Conservation (phyloP, 331 rosid genomes). For the Pyracantha coccinea region DNA sequence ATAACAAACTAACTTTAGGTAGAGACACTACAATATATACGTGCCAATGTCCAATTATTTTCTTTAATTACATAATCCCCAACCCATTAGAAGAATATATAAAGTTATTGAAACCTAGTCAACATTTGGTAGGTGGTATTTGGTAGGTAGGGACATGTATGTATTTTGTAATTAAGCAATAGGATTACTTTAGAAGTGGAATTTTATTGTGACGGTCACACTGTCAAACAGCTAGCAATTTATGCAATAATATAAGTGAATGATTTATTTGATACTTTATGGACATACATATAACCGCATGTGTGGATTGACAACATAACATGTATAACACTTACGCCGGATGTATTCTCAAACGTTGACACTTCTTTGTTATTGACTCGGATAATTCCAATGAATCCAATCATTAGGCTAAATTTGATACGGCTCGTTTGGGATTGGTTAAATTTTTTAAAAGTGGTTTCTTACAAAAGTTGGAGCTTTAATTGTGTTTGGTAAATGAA, state of each 20-base stretch:
- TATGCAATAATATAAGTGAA: background rate
- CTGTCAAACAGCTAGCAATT: no score
- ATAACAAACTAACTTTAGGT: background rate
- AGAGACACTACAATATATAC: background rate
- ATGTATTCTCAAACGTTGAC: background rate
- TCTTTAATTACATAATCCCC: background rate
- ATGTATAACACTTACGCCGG: background rate
- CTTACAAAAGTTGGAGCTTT: no score
- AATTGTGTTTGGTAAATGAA: no score
- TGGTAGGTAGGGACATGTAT: background rate
- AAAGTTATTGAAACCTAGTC: background rate
- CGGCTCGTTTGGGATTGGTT: no score
- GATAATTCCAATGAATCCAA: background rate
- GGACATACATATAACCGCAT: background rate
- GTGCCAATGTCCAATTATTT: background rate
- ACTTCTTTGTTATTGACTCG: constrained; percentile 12
- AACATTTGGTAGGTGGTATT: background rate
- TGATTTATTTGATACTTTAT: no score
- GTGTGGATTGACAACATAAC: background rate
- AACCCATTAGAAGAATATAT: background rate
- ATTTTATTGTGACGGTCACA: background rate
- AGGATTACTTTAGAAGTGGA: background rate
- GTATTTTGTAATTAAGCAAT: no score
- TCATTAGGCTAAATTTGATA: no score
- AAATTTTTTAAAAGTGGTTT: no score